Evolutionary conservation across 2,329 filamentous ascomycete genomes (phyloP).

Genomic region (Trichoderma afroharzianum): DNA sequence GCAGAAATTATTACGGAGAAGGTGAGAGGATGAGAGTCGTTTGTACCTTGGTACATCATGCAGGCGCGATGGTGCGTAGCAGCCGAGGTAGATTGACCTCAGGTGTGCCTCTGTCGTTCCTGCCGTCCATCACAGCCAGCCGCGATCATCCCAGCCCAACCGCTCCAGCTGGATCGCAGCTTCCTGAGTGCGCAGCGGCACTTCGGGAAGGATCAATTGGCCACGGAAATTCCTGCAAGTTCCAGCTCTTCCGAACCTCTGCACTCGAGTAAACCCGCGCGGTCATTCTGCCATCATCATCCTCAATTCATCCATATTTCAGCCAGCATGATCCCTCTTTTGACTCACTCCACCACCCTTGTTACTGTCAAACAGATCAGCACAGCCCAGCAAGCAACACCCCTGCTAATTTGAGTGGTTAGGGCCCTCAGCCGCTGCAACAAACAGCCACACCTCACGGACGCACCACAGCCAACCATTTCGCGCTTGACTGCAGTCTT

Average conservation of each 20-base stretch:
- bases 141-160: neutral
- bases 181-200: neutral
- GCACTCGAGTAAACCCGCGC: neutral
- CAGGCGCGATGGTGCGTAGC: neutral
- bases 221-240: neutral
- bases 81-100: neutral
- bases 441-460: conserved; percentile 7
- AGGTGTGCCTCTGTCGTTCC: neutral
- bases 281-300: neutral
- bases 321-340: conserved; percentile 3
- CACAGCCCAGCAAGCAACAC: conserved; percentile 3
- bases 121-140: neutral
- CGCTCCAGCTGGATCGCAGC: neutral
- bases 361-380: conserved; percentile 8
- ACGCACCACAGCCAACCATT: conserved; percentile 13
- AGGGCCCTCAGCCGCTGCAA: neutral
- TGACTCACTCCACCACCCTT: neutral
- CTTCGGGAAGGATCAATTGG: neutral
- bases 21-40: neutral
- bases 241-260: neutral
- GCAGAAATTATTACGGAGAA: neutral
- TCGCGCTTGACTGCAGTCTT: neutral
- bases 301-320: neutral
- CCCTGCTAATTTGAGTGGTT: conserved; percentile 9
- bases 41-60: neutral